These are phyloP conservation scores for Lactarius evosmus DNA, from an alignment of 768 basidiomycete species.

Conservation along the genomic window DNA sequence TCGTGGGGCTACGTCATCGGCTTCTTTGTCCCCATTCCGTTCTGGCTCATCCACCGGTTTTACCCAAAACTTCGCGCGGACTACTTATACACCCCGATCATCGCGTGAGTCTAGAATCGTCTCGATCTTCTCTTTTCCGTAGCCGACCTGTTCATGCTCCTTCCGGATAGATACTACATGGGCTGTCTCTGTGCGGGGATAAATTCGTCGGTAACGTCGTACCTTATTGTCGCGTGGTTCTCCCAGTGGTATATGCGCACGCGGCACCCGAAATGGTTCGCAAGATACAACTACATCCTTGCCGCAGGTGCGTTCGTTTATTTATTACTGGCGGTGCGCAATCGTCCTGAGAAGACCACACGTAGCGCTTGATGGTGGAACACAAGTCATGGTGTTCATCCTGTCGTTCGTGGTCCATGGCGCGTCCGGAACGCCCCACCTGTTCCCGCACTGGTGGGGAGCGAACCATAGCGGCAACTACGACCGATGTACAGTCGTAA, in stretches of 20 bases:
- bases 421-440: slow-evolving; percentile 45
- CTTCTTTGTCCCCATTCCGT: slow-evolving; percentile 50
- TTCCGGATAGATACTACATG: slow-evolving; percentile 43
- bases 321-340: background rate
- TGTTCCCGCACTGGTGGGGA: slow-evolving; percentile 56
- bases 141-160: background rate
- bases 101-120: slow-evolving; percentile 34
- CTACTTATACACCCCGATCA: slow-evolving; percentile 47
- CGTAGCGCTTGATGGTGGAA: slow-evolving; percentile 41
- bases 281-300: slow-evolving; percentile 37
- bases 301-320: slow-evolving; percentile 32
- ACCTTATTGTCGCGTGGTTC: slow-evolving; percentile 43
- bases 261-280: slow-evolving; percentile 45
- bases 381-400: slow-evolving; percentile 49
- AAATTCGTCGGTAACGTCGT: slow-evolving; percentile 43
- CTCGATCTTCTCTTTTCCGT: slow-evolving; percentile 1
- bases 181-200: slow-evolving; percentile 51
- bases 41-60: slow-evolving; percentile 46
- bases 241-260: slow-evolving; percentile 48
- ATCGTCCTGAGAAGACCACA: slow-evolving; percentile 33
- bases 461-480: slow-evolving; percentile 50
- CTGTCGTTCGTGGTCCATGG: slow-evolving; percentile 37
- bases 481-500: slow-evolving; percentile 23
- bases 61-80: slow-evolving; percentile 47
- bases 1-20: slow-evolving; percentile 48